Conservation (phyloP, 2,329 filamentous ascomycete genomes). For the Neonectria magnoliae region DNA sequence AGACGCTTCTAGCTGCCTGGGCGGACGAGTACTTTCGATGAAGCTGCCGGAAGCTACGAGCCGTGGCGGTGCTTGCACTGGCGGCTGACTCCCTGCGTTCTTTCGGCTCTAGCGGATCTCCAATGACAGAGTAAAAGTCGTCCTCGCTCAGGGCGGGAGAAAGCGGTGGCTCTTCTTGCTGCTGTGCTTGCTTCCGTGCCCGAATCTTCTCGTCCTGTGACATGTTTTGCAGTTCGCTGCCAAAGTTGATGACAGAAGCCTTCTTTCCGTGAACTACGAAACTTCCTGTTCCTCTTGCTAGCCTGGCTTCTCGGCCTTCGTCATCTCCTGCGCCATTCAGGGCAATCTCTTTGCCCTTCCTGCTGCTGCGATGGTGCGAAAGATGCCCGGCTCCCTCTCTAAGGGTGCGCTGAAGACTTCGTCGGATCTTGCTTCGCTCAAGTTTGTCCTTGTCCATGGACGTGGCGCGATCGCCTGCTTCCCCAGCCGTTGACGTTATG, state of each 20-base stretch:
- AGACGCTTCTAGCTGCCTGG: constrained; percentile 56
- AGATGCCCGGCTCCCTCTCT: constrained; percentile 78
- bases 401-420: constrained; percentile 89
- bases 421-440: constrained; percentile 76
- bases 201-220: constrained; percentile 77
- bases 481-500: constrained; percentile 49
- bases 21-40: constrained; percentile 68
- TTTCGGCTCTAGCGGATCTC: constrained; percentile 54
- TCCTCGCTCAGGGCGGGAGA: constrained; percentile 53
- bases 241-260: constrained; percentile 96
- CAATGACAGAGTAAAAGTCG: constrained; percentile 64
- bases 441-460: constrained; percentile 58
- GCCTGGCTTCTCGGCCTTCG: constrained; percentile 67
- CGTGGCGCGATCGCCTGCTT: constrained; percentile 44
- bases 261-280: constrained; percentile 99
- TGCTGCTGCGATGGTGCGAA: constrained; percentile 76
- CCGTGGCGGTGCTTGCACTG: constrained; percentile 74
- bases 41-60: constrained; percentile 71
- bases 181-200: constrained; percentile 64
- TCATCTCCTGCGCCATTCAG: constrained; percentile 48
- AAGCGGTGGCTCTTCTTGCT: constrained; percentile 49
- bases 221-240: constrained; percentile 85
- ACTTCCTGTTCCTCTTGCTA: constrained; percentile 83
- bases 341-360: constrained; percentile 74
- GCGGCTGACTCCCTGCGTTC: constrained; percentile 69